Evolutionary conservation across 495 filamentous ascomycete species (phyloP).

Genomic region (Neurospora cerealis): DNA sequence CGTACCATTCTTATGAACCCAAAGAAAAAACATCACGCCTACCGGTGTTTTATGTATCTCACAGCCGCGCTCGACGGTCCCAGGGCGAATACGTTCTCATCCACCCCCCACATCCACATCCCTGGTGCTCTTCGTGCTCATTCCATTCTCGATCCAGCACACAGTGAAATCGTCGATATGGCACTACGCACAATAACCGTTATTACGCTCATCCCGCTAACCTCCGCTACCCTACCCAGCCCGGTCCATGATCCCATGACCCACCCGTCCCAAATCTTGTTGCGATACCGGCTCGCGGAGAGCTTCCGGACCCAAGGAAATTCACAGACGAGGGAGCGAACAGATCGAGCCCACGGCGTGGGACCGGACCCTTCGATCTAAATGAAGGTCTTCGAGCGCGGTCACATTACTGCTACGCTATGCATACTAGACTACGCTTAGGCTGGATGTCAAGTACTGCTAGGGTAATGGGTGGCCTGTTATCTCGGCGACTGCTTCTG

Average conservation of each 20-base stretch:
- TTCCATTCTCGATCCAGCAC: not conserved
- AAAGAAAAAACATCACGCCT: not conserved
- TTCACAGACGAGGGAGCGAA: not conserved
- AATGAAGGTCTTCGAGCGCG: not conserved
- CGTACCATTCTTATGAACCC: not conserved
- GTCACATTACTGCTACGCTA: not conserved
- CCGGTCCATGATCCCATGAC: not conserved
- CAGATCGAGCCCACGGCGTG: not conserved
- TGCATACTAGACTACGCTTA: not conserved
- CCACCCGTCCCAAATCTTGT: not conserved
- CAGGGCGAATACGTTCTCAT: not conserved
- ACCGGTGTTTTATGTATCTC: not conserved
- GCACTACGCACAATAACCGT: not conserved
- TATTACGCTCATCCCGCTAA: not conserved
- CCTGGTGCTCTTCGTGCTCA: not conserved
- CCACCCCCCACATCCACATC: not conserved
- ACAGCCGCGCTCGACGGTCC: not conserved
- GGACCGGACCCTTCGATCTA: not conserved
- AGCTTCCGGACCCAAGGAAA: not conserved
- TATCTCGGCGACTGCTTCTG: not conserved
- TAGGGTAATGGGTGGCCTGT: not conserved
- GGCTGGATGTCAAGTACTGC: not conserved
- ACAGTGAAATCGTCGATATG: not conserved
- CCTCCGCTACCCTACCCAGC: not conserved
- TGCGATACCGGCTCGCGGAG: not conserved